These are phyloP conservation scores for Crithidia thermophila DNA, from an alignment of 208 protist species.

Conservation along the genomic window DNA sequence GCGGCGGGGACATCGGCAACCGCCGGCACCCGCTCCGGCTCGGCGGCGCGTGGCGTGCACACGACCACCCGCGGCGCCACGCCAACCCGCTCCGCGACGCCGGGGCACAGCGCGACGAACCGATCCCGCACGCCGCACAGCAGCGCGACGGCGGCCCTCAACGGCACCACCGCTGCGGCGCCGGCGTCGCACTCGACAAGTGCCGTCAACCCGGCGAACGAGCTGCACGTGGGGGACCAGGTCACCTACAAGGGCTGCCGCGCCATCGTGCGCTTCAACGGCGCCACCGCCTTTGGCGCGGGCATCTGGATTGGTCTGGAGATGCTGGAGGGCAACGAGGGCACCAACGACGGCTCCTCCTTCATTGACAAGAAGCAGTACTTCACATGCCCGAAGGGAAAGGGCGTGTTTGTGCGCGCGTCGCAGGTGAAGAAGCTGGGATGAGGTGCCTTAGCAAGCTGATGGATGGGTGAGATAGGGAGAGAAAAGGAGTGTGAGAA, in stretches of 20 bases:
- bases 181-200: constrained; percentile 22
- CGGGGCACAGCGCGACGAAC: constrained; percentile 32
- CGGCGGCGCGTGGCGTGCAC: constrained; percentile 22
- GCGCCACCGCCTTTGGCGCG: constrained; percentile 79
- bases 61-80: constrained; percentile 31
- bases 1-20: too few species aligned
- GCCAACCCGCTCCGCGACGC: constrained; percentile 31
- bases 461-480: too few species aligned
- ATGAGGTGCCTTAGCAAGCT: neutral
- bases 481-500: neutral
- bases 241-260: constrained; percentile 88
- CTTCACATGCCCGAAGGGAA: constrained; percentile 90
- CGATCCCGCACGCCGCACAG: constrained; percentile 40
- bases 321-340: constrained; percentile 91
- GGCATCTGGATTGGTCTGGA: constrained; percentile 91
- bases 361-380: constrained; percentile 93
- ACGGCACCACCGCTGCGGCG: neutral
- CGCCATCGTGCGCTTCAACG: constrained; percentile 87
- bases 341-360: constrained; percentile 88
- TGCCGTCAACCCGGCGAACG: constrained; percentile 61
- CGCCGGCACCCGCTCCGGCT: constrained; percentile 23
- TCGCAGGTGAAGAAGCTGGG: constrained; percentile 81
- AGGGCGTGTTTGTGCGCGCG: constrained; percentile 89
- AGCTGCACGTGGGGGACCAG: constrained; percentile 72
- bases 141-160: constrained; percentile 2